Percentiles rank a stretch among this genome's conserved stretches.
Evolutionary conservation across 192 early-diverging fungal genomes (phyloP).

Genomic region (Spizellomyces punctatus): DNA sequence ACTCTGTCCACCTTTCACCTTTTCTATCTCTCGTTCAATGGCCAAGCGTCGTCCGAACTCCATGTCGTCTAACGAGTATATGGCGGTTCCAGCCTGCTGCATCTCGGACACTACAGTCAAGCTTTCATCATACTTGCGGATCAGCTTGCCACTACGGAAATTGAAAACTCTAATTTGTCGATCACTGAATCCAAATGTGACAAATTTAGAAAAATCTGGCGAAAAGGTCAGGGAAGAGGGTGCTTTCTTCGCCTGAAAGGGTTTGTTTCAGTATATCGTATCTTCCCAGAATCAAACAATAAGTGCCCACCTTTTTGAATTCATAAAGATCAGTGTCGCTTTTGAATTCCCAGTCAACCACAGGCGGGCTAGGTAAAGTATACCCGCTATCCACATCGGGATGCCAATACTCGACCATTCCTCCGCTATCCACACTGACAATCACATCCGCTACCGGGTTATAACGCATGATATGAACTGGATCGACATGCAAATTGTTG

Average conservation of each 20-base stretch:
- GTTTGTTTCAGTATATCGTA: background rate
- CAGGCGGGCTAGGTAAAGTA: constrained; percentile 20
- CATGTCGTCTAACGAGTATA: constrained; percentile 90
- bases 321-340: constrained; percentile 95
- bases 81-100: constrained; percentile 81
- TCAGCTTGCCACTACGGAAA: constrained; percentile 81
- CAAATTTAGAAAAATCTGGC: constrained; percentile 80
- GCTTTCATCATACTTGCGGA: constrained; percentile 90
- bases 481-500: constrained; percentile 66
- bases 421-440: constrained; percentile 80
- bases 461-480: constrained; percentile 82
- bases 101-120: constrained; percentile 79
- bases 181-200: constrained; percentile 82
- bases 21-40: constrained; percentile 80
- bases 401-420: constrained; percentile 95
- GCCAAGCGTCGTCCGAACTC: constrained; percentile 95
- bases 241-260: constrained; percentile 64
- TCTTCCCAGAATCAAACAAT: background rate
- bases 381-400: constrained; percentile 56
- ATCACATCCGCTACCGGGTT: constrained; percentile 74
- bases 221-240: constrained; percentile 86
- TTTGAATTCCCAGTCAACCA: constrained; percentile 75
- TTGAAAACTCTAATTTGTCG: constrained; percentile 85
- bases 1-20: constrained; percentile 64
- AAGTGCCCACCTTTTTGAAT: constrained; percentile 79